Evolutionary conservation across 2,329 filamentous ascomycete genomes (phyloP), one percentile per base, ranked within the genome.

Genomic region (Niveomyces coronatus): DNA sequence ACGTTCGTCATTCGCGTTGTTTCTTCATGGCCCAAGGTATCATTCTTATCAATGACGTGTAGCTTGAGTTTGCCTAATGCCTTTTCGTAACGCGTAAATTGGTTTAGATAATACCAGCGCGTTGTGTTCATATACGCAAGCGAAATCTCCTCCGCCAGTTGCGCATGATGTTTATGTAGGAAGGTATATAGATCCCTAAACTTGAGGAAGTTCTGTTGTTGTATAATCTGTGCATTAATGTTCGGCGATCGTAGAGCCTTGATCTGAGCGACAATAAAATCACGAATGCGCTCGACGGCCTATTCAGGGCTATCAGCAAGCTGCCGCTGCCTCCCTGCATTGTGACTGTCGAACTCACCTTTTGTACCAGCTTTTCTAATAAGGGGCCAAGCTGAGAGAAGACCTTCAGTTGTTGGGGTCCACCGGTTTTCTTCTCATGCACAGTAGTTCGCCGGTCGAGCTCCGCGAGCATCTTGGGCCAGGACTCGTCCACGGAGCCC

Each of bases 81-180:
- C 49, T 80, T 79, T 46, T 83, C 78, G 57, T 98, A 98, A 23
- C 89, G 79, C 4, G 76, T 79, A 54, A 98, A 98, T 56, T 95
- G 85, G 47, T 83, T 91, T 37, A 82, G 64, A 55, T 96, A 96
- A 54, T 98, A 98, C 91, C 91, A 98, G 37, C 87, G 78, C 86
- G 98, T 98, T 0, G 93, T 98, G 57, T 95, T 94, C 64, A 93
- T 81, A 53, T 98, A 98, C 4, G 93, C 91, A 55, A 86, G 82
- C 8, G 79, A 79, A 47, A 98, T 94, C 58, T 98, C 85, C 37
- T 88, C 81, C 8, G 85, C 86, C 5, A 98, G 74, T n/a, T 76
- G 70, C 1, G 82, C 67, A 51, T 96, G 87, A 47, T 89, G 82
- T 49, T 76, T 79, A 43, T 85, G 78, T 22, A 98, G 69, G 53